Percentiles rank a stretch among this genome's conserved stretches.
Evolutionary conservation across 139 green algal species (phyloP).

Genomic region (Gonium pectorale): DNA sequence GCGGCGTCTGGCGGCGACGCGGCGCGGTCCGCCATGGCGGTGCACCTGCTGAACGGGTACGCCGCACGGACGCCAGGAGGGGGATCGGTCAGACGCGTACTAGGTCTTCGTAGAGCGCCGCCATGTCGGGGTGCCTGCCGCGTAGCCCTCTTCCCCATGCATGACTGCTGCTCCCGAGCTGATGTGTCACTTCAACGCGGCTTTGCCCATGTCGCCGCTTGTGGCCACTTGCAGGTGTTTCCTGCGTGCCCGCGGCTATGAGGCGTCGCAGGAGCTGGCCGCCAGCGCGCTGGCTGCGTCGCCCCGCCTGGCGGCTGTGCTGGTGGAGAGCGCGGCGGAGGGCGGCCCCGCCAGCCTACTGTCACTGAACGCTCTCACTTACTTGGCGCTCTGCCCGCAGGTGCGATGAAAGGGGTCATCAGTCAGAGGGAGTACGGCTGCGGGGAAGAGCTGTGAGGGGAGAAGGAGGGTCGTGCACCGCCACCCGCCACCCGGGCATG

Average conservation of each 20-base stretch:
- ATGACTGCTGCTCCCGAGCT: too few relatives aligned
- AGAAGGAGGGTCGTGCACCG: too few relatives aligned
- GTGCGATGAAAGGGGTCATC: background rate
- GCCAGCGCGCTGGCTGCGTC: background rate
- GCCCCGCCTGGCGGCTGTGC: background rate
- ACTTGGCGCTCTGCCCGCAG: constrained; percentile 6
- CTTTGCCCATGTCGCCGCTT: too few relatives aligned
- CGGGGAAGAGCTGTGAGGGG: too few relatives aligned
- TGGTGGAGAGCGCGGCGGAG: constrained; percentile 18
- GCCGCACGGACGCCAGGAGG: background rate
- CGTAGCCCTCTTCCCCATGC: too few relatives aligned
- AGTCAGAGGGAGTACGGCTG: too few relatives aligned
- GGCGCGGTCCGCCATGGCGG: constrained; percentile 3
- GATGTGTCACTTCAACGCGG: too few relatives aligned
- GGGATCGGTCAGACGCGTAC: too few relatives aligned
- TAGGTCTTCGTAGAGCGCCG: too few relatives aligned
- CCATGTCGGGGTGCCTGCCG: too few relatives aligned
- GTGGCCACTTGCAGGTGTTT: constrained; percentile 17
- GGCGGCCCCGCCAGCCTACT: constrained; percentile 6
- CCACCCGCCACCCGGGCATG: too few relatives aligned
- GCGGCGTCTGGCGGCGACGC: background rate
- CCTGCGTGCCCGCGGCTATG: background rate
- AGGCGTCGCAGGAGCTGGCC: background rate
- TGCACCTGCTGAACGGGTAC: constrained; percentile 39
- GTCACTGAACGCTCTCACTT: constrained; percentile 7